phyloP scores from a whole-genome alignment of 2,329 filamentous ascomycete genomes.

The Achaetomium macrosporum region DNA sequence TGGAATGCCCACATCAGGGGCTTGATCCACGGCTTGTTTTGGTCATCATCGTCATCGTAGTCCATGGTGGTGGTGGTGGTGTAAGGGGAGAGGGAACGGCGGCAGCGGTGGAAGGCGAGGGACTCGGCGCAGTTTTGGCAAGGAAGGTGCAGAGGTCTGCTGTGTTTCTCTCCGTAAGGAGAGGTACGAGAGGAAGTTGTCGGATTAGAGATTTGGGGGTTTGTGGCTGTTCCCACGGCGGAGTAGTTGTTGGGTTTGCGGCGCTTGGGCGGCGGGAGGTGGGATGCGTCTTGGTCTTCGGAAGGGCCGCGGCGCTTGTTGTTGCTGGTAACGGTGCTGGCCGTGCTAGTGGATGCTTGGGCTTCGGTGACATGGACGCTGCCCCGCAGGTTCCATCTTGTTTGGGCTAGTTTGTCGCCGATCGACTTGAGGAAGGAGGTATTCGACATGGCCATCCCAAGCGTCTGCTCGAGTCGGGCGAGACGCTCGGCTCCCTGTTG shows the following conservation, averaged over 20 bases:
- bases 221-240: neutral
- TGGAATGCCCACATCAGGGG: conserved; percentile 7
- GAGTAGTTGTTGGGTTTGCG: neutral
- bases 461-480: neutral
- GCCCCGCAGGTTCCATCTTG: neutral
- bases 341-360: neutral
- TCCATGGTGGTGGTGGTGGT: neutral
- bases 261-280: neutral
- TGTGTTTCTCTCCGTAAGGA: neutral
- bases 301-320: neutral
- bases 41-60: neutral
- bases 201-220: neutral
- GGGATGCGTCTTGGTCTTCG: neutral
- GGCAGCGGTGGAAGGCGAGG: neutral
- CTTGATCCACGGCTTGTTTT: conserved; percentile 3
- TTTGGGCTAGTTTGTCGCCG: conserved; percentile 1
- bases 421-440: conserved; percentile 1
- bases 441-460: neutral
- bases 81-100: neutral
- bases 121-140: conserved; percentile 13
- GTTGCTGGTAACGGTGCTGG: no score
- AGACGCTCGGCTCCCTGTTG: neutral
- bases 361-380: neutral
- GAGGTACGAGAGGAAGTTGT: neutral
- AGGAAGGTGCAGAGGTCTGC: neutral